These are phyloP conservation scores for Aspergillus pseudonomiae DNA, from an alignment of 2,329 filamentous ascomycete genomes.

Conservation along the genomic window DNA sequence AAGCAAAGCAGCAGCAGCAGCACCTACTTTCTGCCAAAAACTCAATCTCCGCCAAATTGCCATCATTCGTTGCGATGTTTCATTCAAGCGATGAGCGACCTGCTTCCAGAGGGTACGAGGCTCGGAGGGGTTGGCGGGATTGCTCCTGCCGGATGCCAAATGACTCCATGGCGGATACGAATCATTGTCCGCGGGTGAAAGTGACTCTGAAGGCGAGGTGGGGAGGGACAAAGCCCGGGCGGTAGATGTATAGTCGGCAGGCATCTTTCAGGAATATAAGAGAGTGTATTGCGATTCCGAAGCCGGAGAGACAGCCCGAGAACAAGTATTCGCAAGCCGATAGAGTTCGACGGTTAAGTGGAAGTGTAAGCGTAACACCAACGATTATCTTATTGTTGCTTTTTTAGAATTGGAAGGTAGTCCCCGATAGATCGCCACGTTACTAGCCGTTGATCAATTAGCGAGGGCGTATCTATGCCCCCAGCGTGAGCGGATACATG, in stretches of 20 bases:
- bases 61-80: slow-evolving; percentile 34
- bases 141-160: slow-evolving; percentile 45
- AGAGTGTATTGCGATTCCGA: neutral
- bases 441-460: slow-evolving; percentile 2
- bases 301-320: neutral
- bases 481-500: slow-evolving; percentile 12
- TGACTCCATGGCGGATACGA: slow-evolving; percentile 57
- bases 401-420: neutral
- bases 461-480: slow-evolving; percentile 10
- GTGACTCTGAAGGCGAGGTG: slow-evolving; percentile 46
- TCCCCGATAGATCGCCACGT: neutral
- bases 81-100: slow-evolving; percentile 41
- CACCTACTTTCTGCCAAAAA: slow-evolving; percentile 63
- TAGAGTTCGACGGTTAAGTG: neutral
- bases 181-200: slow-evolving; percentile 50
- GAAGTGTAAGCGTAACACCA: neutral
- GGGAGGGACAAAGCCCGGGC: slow-evolving; percentile 58
- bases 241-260: slow-evolving; percentile 54
- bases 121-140: slow-evolving; percentile 41
- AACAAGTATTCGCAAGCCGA: neutral
- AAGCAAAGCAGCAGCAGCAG: slow-evolving; percentile 55
- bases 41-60: slow-evolving; percentile 45
- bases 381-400: neutral
- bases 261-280: slow-evolving; percentile 33
- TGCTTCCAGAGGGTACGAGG: slow-evolving; percentile 40